Conservation (phyloP, 2,329 filamentous ascomycete species). For the Didymella segeticola region DNA sequence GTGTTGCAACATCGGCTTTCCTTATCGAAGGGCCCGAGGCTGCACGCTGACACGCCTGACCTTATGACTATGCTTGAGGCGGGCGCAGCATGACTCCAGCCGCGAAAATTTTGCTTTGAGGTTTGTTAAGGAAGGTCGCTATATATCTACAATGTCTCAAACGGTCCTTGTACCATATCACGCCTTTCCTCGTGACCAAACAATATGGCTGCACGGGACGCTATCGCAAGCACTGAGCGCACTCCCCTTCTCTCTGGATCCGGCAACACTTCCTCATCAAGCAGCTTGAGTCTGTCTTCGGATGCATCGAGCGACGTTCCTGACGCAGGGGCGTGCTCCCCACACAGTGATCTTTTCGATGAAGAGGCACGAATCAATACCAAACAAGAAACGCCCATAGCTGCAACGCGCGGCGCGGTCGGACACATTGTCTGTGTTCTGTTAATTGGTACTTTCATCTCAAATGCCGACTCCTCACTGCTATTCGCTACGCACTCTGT, state of each 20-base stretch:
- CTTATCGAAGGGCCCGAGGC: background rate
- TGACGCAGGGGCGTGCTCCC: background rate
- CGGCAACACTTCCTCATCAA: background rate
- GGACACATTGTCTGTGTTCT: constrained; percentile 25
- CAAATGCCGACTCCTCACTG: constrained; percentile 68
- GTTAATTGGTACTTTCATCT: constrained; percentile 61
- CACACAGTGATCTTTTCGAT: constrained; percentile 2
- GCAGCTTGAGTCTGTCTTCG: constrained; percentile 3
- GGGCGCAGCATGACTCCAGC: constrained; percentile 3
- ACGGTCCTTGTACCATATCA: background rate
- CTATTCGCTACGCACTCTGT: constrained; percentile 70
- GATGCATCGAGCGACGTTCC: constrained; percentile 1
- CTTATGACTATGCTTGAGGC: background rate
- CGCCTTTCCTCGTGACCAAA: constrained; percentile 2
- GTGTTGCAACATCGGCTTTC: constrained; percentile 23
- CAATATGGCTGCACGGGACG: constrained; percentile 7
- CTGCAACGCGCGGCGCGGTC: constrained; percentile 9
- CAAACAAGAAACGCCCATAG: background rate
- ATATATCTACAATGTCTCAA: constrained; percentile 2
- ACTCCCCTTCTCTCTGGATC: constrained; percentile 17
- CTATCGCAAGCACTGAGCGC: constrained; percentile 5
- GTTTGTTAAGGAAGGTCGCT: constrained; percentile 1
- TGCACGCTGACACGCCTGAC: constrained; percentile 3
- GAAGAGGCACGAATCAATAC: constrained; percentile 21
- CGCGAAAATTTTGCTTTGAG: constrained; percentile 6